Evolutionary conservation across 2,329 filamentous ascomycete genomes (phyloP), one percentile per base, ranked within the genome.

Genomic region (Emmonsiellopsis sp.): DNA sequence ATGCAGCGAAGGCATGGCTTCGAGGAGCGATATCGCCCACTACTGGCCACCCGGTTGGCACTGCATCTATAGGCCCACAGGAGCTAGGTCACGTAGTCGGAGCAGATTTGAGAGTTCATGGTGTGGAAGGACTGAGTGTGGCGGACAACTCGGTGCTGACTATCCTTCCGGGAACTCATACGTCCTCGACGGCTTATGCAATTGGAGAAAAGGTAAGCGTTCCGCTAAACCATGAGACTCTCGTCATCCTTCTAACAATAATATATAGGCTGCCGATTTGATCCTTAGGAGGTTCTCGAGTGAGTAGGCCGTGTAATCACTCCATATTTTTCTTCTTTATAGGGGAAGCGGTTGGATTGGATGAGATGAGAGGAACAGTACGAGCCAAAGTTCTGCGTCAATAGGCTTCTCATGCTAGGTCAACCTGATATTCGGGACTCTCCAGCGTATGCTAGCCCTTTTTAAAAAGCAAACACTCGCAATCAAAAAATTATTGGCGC

Each of bases 191-290:
- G 3, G 47, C 68, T 6, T 71, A 70, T 58, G 66, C 65, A 5
- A 53, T 70, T 10, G 59, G 63, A 2, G 66, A 69, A 51, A 63
- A 70, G 42, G 66, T 49, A 27, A 4, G 46, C 37, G 8, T 17
- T 27, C 42, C 14, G 9, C 9, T 9, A 27, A 3, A 14, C 8
- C 10, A 11, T 14, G 21, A 44, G 14, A 44, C 42, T 44, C 14
- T 44, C 9, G 42, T 14, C 8, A 17, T 17, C 8, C 21, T 9
- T 9, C 42, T 44, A 27, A 44, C 8, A 17, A 17, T 14, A 40
- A 17, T 9, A 44, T 9, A 44, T 44, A 82, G 69, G 80, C 80
- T 1, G 76, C 77, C 2, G 78, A 81, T 62, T 73, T 73, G 5
- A 80, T 83, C 54, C 51, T 69, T 9, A 27, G 21, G 9, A 44